Evolutionary conservation across 2,329 filamentous ascomycete species (phyloP).

Genomic region (Zymoseptoria tritici): DNA sequence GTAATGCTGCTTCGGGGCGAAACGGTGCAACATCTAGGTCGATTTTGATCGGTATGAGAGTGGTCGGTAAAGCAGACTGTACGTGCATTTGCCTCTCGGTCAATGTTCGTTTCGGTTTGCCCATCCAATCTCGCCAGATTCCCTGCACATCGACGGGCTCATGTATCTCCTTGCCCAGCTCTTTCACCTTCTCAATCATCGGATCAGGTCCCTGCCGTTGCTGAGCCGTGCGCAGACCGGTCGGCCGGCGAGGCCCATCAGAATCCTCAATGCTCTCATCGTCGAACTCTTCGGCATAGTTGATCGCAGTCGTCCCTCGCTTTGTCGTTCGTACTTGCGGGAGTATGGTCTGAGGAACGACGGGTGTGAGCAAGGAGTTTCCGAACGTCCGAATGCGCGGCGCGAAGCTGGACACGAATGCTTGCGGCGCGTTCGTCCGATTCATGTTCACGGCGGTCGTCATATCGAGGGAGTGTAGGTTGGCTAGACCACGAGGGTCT

Average conservation of each 20-base stretch:
- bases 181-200: conserved; percentile 54
- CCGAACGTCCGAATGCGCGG: conserved; percentile 82
- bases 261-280: conserved; percentile 74
- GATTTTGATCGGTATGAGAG: conserved; percentile 90
- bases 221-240: conserved; percentile 74
- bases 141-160: conserved; percentile 77
- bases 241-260: conserved; percentile 61
- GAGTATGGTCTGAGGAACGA: conserved; percentile 62
- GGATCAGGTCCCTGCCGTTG: conserved; percentile 57
- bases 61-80: conserved; percentile 72
- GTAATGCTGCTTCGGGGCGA: conserved; percentile 58
- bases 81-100: conserved; percentile 56
- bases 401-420: conserved; percentile 85
- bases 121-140: conserved; percentile 94
- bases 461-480: conserved; percentile 7
- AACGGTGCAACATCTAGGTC: conserved; percentile 85
- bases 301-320: conserved; percentile 90
- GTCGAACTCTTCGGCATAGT: conserved; percentile 94
- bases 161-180: conserved; percentile 73
- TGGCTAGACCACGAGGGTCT: conserved; percentile 10
- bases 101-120: conserved; percentile 51
- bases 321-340: conserved; percentile 83
- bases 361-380: conserved; percentile 83
- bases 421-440: conserved; percentile 59
- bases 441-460: conserved; percentile 23